Evolutionary conservation across 2,329 filamentous ascomycete genomes (phyloP), one percentile per base, ranked within the genome.

Genomic region (Pseudogymnoascus sp.): DNA sequence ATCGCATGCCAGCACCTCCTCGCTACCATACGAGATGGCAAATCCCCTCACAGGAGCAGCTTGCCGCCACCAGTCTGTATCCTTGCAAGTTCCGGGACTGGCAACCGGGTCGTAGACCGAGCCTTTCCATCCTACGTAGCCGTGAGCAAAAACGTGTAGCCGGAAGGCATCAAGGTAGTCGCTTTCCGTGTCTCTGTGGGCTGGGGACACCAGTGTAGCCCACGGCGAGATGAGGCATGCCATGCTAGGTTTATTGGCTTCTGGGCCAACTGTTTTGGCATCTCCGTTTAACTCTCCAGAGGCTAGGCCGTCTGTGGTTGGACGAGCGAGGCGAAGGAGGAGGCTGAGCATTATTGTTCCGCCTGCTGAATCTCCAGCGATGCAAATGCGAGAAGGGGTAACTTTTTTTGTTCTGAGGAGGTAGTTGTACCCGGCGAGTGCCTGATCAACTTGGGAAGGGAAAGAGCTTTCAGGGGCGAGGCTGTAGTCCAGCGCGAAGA

Each of bases 401-500:
- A 72, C 73, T 3, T 75, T 72, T 25, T 81, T 81, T 3, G 81
- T 76, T 5, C 80, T 79, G 1, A 91, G 75, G 6, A 89, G 81
- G 67, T 91, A 84, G 64, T 83, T 81, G 73, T 93, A 94, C 1
- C 86, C 90, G 57, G 81, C 78, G 4, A 89, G 72, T 0, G 84
- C 82, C 74, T 95, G 83, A 47, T 87, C 78, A 9, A 92, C 75
- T 72, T 94, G 90, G 2, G 79, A 84, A 1, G 90, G 90, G 68
- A 89, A 93, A 9, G 79, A 79, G 12, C 81, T 80, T 65, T 91
- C 87, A 1, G 89, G 89, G 0, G 90, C 88, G 1, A 95, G 78
- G 0, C 87, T 90, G 70, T 94, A 94, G 63, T 94, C 89, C 4
- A 94, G 77, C 1, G 87, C 84, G 69, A 94, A 91, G 3, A 94